Conservation (phyloP, 768 basidiomycete species). For the Termitomyces sp. region DNA sequence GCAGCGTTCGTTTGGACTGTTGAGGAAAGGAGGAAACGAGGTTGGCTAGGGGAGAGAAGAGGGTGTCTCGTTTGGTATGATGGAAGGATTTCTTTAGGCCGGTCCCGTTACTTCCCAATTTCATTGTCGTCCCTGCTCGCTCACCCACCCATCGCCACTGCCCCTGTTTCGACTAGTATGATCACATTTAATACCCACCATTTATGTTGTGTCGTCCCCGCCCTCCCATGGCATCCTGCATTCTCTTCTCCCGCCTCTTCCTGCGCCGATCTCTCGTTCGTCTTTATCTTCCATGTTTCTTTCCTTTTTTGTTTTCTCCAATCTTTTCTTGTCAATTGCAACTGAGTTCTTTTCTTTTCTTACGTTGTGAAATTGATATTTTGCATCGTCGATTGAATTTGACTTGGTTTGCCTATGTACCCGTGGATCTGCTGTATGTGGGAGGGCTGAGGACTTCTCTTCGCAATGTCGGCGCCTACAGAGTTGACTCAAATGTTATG, state of each 20-base stretch:
- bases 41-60: not conserved
- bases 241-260: not conserved
- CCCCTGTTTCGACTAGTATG: not conserved
- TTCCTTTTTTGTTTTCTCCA: not conserved
- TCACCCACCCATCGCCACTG: not conserved
- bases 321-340: slow-evolving; percentile 8
- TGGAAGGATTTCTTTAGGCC: slow-evolving; percentile 1
- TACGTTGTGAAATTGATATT: not conserved
- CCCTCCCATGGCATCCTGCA: not conserved
- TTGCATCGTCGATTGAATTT: not conserved
- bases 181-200: slow-evolving; percentile 5
- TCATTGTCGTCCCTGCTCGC: not conserved
- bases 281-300: not conserved
- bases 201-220: not conserved
- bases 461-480: too few relatives aligned
- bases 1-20: not conserved
- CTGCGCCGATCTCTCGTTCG: not conserved
- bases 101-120: slow-evolving; percentile 6
- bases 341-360: not conserved
- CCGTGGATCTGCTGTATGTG: too few relatives aligned
- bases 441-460: too few relatives aligned
- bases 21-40: not conserved
- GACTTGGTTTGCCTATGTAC: not conserved
- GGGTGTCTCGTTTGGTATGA: not conserved
- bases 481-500: too few relatives aligned